Evolutionary conservation across 148 eudicot genomes (phyloP), one percentile per base, ranked within the genome.

Genomic region (Talinum fruticosum): DNA sequence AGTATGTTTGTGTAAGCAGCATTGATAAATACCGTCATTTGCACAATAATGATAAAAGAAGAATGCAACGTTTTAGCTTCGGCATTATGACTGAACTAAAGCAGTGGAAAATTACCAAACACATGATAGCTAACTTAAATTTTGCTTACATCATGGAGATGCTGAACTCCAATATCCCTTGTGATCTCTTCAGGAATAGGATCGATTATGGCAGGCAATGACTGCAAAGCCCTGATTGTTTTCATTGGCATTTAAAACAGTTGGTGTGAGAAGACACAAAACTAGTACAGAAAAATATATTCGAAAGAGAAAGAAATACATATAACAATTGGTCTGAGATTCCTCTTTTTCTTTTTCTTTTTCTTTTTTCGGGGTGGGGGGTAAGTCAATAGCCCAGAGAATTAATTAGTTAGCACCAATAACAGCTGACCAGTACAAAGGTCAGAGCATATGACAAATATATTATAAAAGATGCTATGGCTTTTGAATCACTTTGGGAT

Each of bases 181-280:
- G 80, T 88, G 76, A 92, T 79, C 75, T 85, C 92, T 81, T 82
- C 78, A 23, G 99, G 99, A 76, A 95, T 88, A 65, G 99, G 97
- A 89, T 95, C 99, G 57, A 88, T 75, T 73, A 85, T 79, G 66
- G 64, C 38, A 61, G 96, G 88, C 86, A 93, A 82, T 66, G 85
- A 79, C 79, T 84, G 83, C 81, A 96, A 83, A 72, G 85, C 91
- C 84, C 99, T 96, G 92, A 74, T 45, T 67, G 47, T 37, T 36
- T 12, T 23, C 65, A 66, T 36, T 57, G 2, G 23, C 23, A 71
- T 12, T 53, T 41, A 4, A 47, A n/a, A 71, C 15, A 72, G n/a
- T 0, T 69, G 53, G 53, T 76, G 75, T 51, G 59, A 28, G 24
- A 26, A 68, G 69, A 47, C 34, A 49, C 37, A 51, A 57, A 36